These are phyloP conservation scores for Colletotrichum sidae DNA, from an alignment of 2,329 filamentous ascomycete genomes.

Conservation along the genomic window DNA sequence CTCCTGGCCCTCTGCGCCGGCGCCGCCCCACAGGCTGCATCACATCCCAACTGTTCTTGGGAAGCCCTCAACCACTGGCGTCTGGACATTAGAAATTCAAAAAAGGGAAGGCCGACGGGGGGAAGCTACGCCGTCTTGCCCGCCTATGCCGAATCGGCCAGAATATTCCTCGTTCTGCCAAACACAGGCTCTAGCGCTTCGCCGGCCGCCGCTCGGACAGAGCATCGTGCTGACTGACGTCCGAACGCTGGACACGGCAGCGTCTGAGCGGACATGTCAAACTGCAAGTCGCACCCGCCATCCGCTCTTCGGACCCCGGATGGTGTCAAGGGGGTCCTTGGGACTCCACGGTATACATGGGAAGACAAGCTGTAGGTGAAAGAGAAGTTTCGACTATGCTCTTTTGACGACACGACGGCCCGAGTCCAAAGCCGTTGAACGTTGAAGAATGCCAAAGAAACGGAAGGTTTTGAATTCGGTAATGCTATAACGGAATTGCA, in stretches of 20 bases:
- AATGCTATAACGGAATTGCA: too few species aligned
- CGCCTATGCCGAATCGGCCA: not conserved
- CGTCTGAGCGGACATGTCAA: conserved; percentile 34
- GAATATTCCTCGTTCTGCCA: not conserved
- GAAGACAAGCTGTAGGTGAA: conserved; percentile 10
- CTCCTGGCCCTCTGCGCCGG: too few species aligned
- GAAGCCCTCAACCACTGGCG: not conserved
- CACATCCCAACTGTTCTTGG: too few species aligned
- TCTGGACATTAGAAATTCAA: not conserved
- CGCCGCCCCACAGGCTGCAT: too few species aligned
- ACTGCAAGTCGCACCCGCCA: conserved; percentile 11
- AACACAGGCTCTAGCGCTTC: conserved; percentile 2
- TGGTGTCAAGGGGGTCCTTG: not conserved
- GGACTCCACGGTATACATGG: not conserved
- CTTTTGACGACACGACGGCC: not conserved
- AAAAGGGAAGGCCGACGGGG: not conserved
- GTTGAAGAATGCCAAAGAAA: conserved; percentile 8
- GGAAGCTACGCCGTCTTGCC: not conserved
- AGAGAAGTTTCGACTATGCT: conserved; percentile 4
- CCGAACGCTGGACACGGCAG: conserved; percentile 26
- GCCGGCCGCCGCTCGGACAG: conserved; percentile 21
- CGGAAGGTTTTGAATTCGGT: not conserved
- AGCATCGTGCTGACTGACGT: conserved; percentile 12
- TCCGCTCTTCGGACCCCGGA: conserved; percentile 3
- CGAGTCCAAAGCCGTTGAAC: not conserved